Conservation (phyloP, 169 alveolate species). For the Plasmodium blacklocki region DNA sequence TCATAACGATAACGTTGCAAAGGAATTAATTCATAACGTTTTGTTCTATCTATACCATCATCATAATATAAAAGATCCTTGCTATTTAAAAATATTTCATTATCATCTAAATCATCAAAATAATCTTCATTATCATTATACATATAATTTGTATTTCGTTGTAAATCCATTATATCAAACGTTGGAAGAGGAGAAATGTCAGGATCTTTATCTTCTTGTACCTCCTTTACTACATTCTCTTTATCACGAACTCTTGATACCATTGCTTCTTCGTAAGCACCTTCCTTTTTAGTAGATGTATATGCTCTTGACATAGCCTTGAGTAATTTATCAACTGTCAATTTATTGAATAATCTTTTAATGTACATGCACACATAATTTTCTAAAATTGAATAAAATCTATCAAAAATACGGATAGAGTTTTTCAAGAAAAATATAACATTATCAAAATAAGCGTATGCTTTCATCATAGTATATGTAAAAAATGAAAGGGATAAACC, state of each 20-base stretch:
- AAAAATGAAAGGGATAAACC: constrained; percentile 15
- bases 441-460: constrained; percentile 36
- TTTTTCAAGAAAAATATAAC: constrained; percentile 3
- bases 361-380: constrained; percentile 10
- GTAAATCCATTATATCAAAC: neutral
- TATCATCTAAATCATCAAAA: constrained; percentile 53
- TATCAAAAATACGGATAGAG: constrained; percentile 26
- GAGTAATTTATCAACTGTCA: constrained; percentile 22
- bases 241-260: constrained; percentile 14
- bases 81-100: constrained; percentile 32
- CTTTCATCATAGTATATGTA: neutral
- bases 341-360: constrained; percentile 8
- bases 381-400: constrained; percentile 31
- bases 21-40: too few species aligned
- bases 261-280: constrained; percentile 23
- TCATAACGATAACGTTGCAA: too few species aligned
- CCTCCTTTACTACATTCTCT: neutral
- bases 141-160: neutral
- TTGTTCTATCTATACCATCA: neutral
- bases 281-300: constrained; percentile 12
- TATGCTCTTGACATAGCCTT: constrained; percentile 24
- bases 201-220: neutral
- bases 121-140: constrained; percentile 10
- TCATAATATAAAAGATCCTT: constrained; percentile 28
- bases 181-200: neutral